phyloP scores from a whole-genome alignment of 2,329 filamentous ascomycete species.

The Colletotrichum trifolii region DNA sequence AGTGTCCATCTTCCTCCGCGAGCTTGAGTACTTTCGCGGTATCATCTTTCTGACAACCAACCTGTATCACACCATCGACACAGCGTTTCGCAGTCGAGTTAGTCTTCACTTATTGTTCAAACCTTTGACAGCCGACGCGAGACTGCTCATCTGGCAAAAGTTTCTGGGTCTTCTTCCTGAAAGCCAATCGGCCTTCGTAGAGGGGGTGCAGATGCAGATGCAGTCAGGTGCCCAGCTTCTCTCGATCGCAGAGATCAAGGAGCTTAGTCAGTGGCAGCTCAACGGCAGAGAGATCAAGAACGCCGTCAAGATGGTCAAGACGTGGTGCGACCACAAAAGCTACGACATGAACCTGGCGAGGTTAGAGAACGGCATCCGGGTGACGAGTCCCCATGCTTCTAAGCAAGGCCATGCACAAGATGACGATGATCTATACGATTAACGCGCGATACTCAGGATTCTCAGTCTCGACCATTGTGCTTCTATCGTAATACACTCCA shows the following conservation, averaged over 20 bases:
- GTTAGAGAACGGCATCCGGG: constrained; percentile 57
- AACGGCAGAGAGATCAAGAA: constrained; percentile 61
- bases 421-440: constrained; percentile 44
- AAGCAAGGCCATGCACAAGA: constrained; percentile 45
- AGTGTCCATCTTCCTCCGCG: constrained; percentile 58
- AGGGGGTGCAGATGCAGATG: not conserved
- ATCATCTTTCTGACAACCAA: constrained; percentile 60
- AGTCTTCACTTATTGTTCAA: constrained; percentile 59
- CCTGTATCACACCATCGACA: constrained; percentile 54
- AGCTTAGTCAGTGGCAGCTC: constrained; percentile 53
- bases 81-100: constrained; percentile 58
- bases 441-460: not conserved
- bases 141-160: constrained; percentile 57
- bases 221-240: constrained; percentile 31
- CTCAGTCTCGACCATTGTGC: too few relatives aligned
- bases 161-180: constrained; percentile 46
- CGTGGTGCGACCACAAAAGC: constrained; percentile 57
- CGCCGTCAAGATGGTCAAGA: constrained; percentile 58
- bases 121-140: constrained; percentile 50
- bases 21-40: constrained; percentile 58
- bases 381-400: constrained; percentile 55
- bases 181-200: constrained; percentile 43
- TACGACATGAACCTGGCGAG: constrained; percentile 54
- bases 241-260: constrained; percentile 49
- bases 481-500: too few relatives aligned